These are phyloP conservation scores for Ascodesmis nigricans DNA, from an alignment of 495 filamentous ascomycete species.

Conservation along the genomic window DNA sequence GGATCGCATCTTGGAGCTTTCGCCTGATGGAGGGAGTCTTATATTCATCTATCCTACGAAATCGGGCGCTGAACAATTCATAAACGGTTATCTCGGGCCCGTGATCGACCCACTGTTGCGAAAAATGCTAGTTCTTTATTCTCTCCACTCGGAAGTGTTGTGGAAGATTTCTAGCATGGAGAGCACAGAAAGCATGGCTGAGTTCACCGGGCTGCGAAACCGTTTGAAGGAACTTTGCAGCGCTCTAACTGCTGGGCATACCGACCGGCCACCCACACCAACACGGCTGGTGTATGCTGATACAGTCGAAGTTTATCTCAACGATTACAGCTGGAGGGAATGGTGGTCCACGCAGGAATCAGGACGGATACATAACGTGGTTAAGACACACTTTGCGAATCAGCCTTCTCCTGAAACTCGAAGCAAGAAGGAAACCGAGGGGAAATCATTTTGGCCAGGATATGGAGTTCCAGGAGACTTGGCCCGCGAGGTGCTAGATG, in stretches of 20 bases:
- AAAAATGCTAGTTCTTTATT: conserved; percentile 40
- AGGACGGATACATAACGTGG: conserved; percentile 37
- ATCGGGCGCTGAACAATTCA: conserved; percentile 39
- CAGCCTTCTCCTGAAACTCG: conserved; percentile 24
- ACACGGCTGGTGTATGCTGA: conserved; percentile 27
- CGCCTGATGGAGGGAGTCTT: conserved; percentile 34
- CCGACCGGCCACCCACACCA: conserved; percentile 10
- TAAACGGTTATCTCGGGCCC: conserved; percentile 40
- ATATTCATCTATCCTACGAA: conserved; percentile 51
- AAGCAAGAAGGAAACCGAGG: conserved; percentile 3
- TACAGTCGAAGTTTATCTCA: conserved; percentile 31
- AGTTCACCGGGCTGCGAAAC: conserved; percentile 33
- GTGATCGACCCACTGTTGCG: conserved; percentile 46
- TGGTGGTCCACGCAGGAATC: conserved; percentile 57
- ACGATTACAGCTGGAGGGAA: conserved; percentile 39
- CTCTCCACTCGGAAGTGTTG: conserved; percentile 37
- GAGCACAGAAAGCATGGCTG: conserved; percentile 35
- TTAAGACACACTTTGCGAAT: conserved; percentile 36
- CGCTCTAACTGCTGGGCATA: conserved; percentile 7
- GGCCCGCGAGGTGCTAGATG: conserved; percentile 41
- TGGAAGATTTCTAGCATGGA: conserved; percentile 35
- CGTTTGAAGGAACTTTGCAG: conserved; percentile 25
- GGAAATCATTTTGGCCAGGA: conserved; percentile 6
- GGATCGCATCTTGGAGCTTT: conserved; percentile 43
- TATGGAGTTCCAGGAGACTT: conserved; percentile 24